Evolutionary conservation across 495 filamentous ascomycete species (phyloP).

Genomic region (Hypoxylon fragiforme): DNA sequence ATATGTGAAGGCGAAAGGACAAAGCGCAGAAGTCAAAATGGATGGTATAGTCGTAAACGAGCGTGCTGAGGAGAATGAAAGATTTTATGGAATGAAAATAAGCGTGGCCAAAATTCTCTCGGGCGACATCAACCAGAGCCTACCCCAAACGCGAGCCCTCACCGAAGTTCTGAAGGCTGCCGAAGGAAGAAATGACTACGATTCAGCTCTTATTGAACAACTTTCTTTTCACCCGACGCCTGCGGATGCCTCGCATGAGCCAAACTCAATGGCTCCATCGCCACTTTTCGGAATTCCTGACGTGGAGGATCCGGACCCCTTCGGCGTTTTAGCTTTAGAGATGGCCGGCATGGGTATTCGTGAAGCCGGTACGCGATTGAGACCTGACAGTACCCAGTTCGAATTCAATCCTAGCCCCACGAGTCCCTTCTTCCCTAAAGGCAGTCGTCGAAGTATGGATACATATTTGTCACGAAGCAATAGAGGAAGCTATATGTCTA

Average conservation of each 20-base stretch:
- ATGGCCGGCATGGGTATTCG: constrained; percentile 82
- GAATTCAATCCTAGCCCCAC: constrained; percentile 75
- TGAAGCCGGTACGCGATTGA: constrained; percentile 73
- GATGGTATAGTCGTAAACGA: constrained; percentile 86
- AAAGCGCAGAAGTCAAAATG: constrained; percentile 79
- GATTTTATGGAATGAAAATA: constrained; percentile 76
- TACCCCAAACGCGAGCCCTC: constrained; percentile 65
- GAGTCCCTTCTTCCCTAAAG: constrained; percentile 74
- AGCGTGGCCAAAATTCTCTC: constrained; percentile 79
- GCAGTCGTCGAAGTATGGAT: constrained; percentile 70
- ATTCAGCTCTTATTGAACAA: constrained; percentile 55
- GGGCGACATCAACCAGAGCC: constrained; percentile 71
- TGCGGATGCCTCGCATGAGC: constrained; percentile 68
- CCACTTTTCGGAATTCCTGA: constrained; percentile 75
- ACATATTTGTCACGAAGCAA: constrained; percentile 63
- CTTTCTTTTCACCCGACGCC: constrained; percentile 65
- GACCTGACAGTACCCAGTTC: constrained; percentile 74
- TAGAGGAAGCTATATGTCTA: constrained; percentile 65
- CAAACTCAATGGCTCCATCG: constrained; percentile 38
- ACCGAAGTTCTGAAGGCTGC: constrained; percentile 83
- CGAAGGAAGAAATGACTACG: constrained; percentile 75
- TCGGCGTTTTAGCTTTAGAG: constrained; percentile 82
- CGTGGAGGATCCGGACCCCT: constrained; percentile 81
- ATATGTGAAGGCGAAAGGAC: constrained; percentile 85
- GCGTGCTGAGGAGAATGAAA: constrained; percentile 84